Evolutionary conservation across 1,284 basidiomycete species (phyloP), one percentile per base, ranked within the genome.

Genomic region (Pseudomicrostroma phylloplanum): DNA sequence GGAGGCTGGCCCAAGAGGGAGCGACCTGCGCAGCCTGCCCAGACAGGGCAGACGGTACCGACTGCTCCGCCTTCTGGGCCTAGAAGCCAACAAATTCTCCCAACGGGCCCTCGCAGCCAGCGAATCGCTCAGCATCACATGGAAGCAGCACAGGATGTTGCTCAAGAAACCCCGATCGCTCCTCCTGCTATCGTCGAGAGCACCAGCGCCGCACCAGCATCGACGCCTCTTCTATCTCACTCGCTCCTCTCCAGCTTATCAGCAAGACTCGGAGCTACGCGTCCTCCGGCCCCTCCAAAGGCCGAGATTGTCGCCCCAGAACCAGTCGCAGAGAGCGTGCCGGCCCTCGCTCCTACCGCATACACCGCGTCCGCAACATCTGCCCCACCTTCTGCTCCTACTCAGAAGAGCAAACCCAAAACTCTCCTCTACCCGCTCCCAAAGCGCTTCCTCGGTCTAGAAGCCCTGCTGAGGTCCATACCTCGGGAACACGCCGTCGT

Each of bases 181-280:
- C n/a, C n/a, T n/a, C n/a, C n/a, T n/a, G n/a, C 43, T n/a, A 13
- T 19, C 7, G 8, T 19, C 21, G n/a, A 19, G 23, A 54, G 3
- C 51, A 54, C 51, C 21, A 26, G 17, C 51, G 51, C 21, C 25
- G 51, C 51, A 4, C 17, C n/a, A 7, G 46, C 51, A 25, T 25
- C 51, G 6, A 8, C 51, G 17, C 26, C 51, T 4, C 51, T 54
- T 7, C 51, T 54, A 6, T 54, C 51, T 6, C 21, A 21, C 6
- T 23, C n/a, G 13, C 51, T 54, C 51, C 51, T 54, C 51, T 21
- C 51, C 51, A 21, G 26, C 21, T 26, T 54, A 54, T 54, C 51
- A 17, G 51, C 51, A 19, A 54, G 26, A 54, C 21, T 54, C 6
- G 21, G 26, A 6, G 51, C 51, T 6, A 13, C 15, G 2, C n/a